Evolutionary conservation across 177 flowering plant genomes (phyloP).

Genomic region (Vitis hybrid): DNA sequence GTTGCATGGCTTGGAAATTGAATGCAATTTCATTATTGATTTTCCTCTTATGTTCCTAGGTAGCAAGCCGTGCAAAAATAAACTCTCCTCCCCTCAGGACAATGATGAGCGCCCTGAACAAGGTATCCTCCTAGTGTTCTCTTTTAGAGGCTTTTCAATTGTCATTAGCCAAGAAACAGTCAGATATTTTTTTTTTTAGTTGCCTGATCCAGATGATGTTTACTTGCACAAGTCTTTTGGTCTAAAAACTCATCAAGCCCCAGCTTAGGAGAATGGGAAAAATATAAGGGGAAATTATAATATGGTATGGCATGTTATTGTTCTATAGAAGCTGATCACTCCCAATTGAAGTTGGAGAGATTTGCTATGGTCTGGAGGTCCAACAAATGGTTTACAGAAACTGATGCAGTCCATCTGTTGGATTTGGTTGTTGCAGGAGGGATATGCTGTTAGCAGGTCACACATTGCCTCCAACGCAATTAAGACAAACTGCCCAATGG

Average conservation of each 20-base stretch:
- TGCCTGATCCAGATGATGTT: too few species aligned
- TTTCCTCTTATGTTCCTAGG: constrained; percentile 33
- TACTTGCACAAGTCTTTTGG: too few species aligned
- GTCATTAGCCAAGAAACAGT: not conserved
- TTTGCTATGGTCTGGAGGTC: not conserved
- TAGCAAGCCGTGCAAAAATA: constrained; percentile 80
- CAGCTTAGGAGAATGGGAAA: not conserved
- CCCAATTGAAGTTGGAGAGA: not conserved
- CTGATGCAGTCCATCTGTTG: not conserved
- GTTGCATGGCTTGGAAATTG: too few species aligned
- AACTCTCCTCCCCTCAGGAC: constrained; percentile 64
- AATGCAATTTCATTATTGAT: not conserved
- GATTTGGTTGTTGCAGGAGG: constrained; percentile 49
- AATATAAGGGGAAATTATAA: not conserved
- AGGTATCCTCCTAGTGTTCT: constrained; percentile 40
- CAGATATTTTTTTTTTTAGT: too few species aligned
- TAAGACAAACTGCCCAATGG: constrained; percentile 82
- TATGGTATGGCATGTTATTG: not conserved
- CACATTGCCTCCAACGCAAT: constrained; percentile 76
- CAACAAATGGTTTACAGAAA: not conserved
- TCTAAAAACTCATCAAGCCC: too few species aligned
- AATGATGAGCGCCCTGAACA: constrained; percentile 47
- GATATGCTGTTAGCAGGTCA: constrained; percentile 78
- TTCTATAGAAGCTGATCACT: not conserved
- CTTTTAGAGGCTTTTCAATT: not conserved